A percentile compares a stretch with the other conserved stretches of the same genome.
These are phyloP conservation scores for Pseudogymnoascus sp. DNA, from an alignment of 2,329 filamentous ascomycete species.

Conservation along the genomic window DNA sequence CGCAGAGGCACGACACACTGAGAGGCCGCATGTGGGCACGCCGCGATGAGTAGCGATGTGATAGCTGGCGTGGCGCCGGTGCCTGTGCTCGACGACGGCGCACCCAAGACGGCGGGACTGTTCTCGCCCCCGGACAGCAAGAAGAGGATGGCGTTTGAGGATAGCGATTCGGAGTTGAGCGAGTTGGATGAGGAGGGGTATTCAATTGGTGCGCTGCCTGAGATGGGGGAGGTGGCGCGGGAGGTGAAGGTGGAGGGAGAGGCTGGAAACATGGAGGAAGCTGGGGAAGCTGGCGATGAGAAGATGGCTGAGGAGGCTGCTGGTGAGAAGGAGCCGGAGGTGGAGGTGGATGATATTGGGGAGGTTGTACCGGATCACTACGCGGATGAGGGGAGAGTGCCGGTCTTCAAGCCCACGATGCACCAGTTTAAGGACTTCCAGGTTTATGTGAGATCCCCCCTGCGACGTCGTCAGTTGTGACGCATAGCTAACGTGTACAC, in stretches of 20 bases:
- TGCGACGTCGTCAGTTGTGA: not conserved
- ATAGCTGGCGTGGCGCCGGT: slow-evolving; percentile 17
- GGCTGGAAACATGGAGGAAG: slow-evolving; percentile 15
- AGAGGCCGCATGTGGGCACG: not conserved
- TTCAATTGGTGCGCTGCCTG: slow-evolving; percentile 9
- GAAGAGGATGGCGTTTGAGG: slow-evolving; percentile 49
- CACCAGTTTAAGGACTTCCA: slow-evolving; percentile 91
- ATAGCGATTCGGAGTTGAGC: slow-evolving; percentile 55
- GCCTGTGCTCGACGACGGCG: not conserved
- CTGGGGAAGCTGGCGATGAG: slow-evolving; percentile 17
- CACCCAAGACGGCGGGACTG: slow-evolving; percentile 29
- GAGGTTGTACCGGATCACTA: slow-evolving; percentile 80
- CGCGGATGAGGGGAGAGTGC: slow-evolving; percentile 71
- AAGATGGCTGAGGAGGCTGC: slow-evolving; percentile 25
- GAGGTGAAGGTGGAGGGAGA: not conserved
- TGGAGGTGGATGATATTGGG: slow-evolving; percentile 53
- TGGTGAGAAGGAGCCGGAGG: not conserved
- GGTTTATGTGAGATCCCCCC: slow-evolving; percentile 57
- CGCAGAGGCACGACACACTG: slow-evolving; percentile 17
- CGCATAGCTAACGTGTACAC: slow-evolving; percentile 1
- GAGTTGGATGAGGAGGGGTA: slow-evolving; percentile 46
- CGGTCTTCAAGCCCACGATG: slow-evolving; percentile 93
- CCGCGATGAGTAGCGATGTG: slow-evolving; percentile 22
- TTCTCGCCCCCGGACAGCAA: slow-evolving; percentile 58
- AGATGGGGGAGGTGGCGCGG: slow-evolving; percentile 5